A percentile compares a stretch with the other conserved stretches of the same genome.
These are phyloP conservation scores for Lactuca sativa DNA, from an alignment of 129 eudicot species.

Conservation along the genomic window DNA sequence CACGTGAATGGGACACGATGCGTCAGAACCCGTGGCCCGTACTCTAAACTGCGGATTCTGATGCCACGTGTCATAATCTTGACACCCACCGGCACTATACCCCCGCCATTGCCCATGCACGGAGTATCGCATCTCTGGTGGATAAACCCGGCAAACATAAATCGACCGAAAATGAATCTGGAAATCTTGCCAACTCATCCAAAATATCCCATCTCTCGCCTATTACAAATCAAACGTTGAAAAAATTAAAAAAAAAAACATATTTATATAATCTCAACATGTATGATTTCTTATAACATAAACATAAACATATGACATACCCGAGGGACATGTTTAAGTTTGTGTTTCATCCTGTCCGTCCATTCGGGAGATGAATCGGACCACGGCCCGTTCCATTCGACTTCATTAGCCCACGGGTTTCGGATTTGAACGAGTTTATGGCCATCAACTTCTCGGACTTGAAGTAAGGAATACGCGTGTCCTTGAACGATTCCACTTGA, in stretches of 20 bases:
- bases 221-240: slow-evolving; percentile 23
- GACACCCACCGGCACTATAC: slow-evolving; percentile 98
- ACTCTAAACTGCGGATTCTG: slow-evolving; percentile 91
- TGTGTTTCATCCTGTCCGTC: slow-evolving; percentile 98
- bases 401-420: slow-evolving; percentile 99
- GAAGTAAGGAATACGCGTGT: slow-evolving; percentile 95
- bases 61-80: slow-evolving; percentile 97
- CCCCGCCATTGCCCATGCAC: slow-evolving; percentile 97
- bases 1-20: slow-evolving; percentile 94
- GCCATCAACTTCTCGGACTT: slow-evolving; percentile 92
- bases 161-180: slow-evolving; percentile 96
- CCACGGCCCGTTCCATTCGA: slow-evolving; percentile 99
- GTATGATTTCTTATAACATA: too few species aligned
- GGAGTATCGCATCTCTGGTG: slow-evolving; percentile 95
- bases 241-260: not conserved
- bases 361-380: slow-evolving; percentile 97
- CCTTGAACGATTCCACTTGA: slow-evolving; percentile 99
- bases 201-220: slow-evolving; percentile 97
- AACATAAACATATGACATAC: slow-evolving; percentile 23
- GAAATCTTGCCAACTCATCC: slow-evolving; percentile 99
- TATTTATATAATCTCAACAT: too few species aligned
- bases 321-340: slow-evolving; percentile 89
- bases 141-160: slow-evolving; percentile 97
- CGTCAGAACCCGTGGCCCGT: slow-evolving; percentile 89
- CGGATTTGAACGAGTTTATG: slow-evolving; percentile 97